Evolutionary conservation across 345 rosid genomes (phyloP), one percentile per base, ranked within the genome.

Genomic region (Arabidopsis arenosa): DNA sequence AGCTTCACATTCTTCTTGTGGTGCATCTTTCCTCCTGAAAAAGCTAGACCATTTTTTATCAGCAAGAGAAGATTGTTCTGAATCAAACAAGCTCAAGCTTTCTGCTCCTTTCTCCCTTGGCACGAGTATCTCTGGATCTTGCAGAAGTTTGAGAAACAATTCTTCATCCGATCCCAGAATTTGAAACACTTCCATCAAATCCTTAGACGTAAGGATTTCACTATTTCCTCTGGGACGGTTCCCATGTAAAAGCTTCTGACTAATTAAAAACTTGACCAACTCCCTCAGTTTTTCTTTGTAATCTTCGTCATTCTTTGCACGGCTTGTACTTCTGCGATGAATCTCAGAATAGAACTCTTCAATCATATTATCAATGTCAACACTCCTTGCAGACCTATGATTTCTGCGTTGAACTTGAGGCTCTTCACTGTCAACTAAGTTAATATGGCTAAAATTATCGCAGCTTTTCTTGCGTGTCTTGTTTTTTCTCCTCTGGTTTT

Each of bases 151-250:
- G 66, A 83, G 76, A 86, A 88, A 86, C 78, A 91, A 58, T 74
- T 95, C 99, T 82, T 89, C 93, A 63, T 92, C 93, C 10, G 89
- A 89, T 81, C 86, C 85, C 15, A 89, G 84, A 78, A 84, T 79
- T 83, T 87, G 91, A 78, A 95, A 90, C 12, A 90, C 99, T 74
- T 95, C 90, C 84, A 82, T 81, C 44, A 92, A 80, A 80, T 90
- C 99, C 75, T 87, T 84, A 14, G 91, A 83, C 70, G 83, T 84
- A 35, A 78, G 81, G 61, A 79, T 76, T 47, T 82, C 79, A 63
- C 82, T 88, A 47, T 83, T 84, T 69, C 83, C 90, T n/a, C 52
- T 62, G 23, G 70, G 86, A 65, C 78, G 82, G 76, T 85, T 89
- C 64, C 86, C 86, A 53, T 79, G 81, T 35, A 70, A 54, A 21